Base-by-base conservation (phyloP, 106 monocot genomes). In the Dendrobium chrysotoxum region DNA sequence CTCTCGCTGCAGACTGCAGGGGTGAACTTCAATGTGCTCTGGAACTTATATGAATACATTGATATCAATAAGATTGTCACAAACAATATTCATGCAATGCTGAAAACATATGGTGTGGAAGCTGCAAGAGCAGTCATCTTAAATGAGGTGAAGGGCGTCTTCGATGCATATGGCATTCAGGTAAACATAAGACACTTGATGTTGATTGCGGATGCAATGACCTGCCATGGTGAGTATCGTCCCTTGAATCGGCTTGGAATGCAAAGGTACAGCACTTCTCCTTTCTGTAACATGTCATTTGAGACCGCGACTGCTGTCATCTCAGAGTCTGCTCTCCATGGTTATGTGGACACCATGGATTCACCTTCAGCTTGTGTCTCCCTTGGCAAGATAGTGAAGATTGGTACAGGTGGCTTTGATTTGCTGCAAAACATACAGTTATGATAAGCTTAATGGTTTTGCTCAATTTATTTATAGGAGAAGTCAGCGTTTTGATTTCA, bases 151-250 rank as follows among this genome's bases (percentile, higher is more conserved):
- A 87, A 80, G 53, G 73, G 41, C 3, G 90, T 99, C 25, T 99
- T 99, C 53, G 82, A 78, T 7, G 78, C 84, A 5, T 99, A 99
- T 41, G 95, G 95, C 9, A 92, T 95, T 40, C 79, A 78, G 1
- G 93, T 95, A 7, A 85, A 95, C 80, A 83, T 76, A 18, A 86
- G 99, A 11, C 99, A 99, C 72, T 84, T 99, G 28, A 85, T 53
- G 74, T 40, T 99, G 21, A 95, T 95, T 26, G 93, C 93, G 4
- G 95, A 99, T 84, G 91, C 90, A 82, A 99, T 99, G 99, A 91
- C 91, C 5, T 82, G 74, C 46, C 73, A 91, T 42, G 99, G 99
- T 28, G 90, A 88, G 0, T 95, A 91, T 79, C 83, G 99, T 23
- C 83, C 99, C 0, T 84, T 99, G 93, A 95, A 88, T 65, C 80